These are phyloP conservation scores for Durio zibethinus DNA, from an alignment of 345 rosid genomes.

Conservation along the genomic window DNA sequence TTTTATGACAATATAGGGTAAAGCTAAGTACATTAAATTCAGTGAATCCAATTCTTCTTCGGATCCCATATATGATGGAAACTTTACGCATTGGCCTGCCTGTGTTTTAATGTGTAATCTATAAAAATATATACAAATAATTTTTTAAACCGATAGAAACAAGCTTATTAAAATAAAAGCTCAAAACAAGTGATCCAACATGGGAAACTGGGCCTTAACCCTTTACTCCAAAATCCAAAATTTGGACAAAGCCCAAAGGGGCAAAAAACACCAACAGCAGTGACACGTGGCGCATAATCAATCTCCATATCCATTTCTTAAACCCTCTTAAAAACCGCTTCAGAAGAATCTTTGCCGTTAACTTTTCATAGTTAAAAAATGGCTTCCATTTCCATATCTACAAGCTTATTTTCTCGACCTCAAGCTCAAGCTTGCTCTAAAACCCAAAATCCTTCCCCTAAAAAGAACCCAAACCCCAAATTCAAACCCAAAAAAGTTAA, in stretches of 20 bases:
- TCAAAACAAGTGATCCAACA: background rate
- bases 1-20: too few relatives aligned
- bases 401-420: slow-evolving; percentile 36
- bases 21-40: too few relatives aligned
- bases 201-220: background rate
- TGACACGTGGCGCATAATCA: slow-evolving; percentile 14
- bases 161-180: background rate
- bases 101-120: too few relatives aligned
- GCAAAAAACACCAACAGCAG: background rate
- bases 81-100: too few relatives aligned
- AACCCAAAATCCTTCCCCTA: slow-evolving; percentile 32
- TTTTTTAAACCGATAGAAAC: too few relatives aligned
- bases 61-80: too few relatives aligned
- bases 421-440: slow-evolving; percentile 51
- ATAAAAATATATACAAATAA: too few relatives aligned
- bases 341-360: slow-evolving; percentile 4
- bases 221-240: background rate
- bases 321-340: slow-evolving; percentile 2
- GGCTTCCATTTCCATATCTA: slow-evolving; percentile 43
- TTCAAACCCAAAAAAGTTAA: slow-evolving; percentile 35
- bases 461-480: slow-evolving; percentile 22
- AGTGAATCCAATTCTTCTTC: too few relatives aligned
- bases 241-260: background rate
- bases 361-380: slow-evolving; percentile 2
- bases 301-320: slow-evolving; percentile 13